Percentiles rank a stretch among this genome's conserved stretches.
Conservation (phyloP, 2,329 filamentous ascomycete species). For the Fusarium begoniae region DNA sequence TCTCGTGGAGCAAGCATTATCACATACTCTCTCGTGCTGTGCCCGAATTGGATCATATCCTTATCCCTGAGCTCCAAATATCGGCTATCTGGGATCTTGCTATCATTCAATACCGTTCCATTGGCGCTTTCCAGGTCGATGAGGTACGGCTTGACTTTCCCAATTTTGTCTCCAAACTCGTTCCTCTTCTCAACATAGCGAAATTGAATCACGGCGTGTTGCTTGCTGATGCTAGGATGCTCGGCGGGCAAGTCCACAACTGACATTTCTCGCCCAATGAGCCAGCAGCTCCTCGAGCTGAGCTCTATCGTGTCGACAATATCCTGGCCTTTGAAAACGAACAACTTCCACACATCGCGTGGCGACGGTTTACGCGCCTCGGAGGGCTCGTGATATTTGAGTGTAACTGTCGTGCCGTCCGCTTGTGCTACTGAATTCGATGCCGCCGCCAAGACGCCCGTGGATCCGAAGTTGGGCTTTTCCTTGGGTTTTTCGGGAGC, state of each 20-base stretch:
- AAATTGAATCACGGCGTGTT: slow-evolving; percentile 96
- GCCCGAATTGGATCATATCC: slow-evolving; percentile 88
- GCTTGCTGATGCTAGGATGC: slow-evolving; percentile 92
- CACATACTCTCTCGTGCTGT: slow-evolving; percentile 94
- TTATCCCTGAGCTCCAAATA: slow-evolving; percentile 89
- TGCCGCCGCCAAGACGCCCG: slow-evolving; percentile 85
- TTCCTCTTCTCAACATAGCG: slow-evolving; percentile 83
- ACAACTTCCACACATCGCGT: slow-evolving; percentile 85
- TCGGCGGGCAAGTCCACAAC: slow-evolving; percentile 87
- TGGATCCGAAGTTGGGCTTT: slow-evolving; percentile 85
- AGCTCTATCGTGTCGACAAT: slow-evolving; percentile 85
- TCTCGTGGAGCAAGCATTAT: slow-evolving; percentile 76
- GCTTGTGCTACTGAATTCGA: slow-evolving; percentile 80
- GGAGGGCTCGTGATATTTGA: slow-evolving; percentile 96
- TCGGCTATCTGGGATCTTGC: slow-evolving; percentile 75
- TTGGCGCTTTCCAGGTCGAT: slow-evolving; percentile 96
- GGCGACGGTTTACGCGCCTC: slow-evolving; percentile 89
- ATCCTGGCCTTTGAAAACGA: slow-evolving; percentile 87
- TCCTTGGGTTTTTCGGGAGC: slow-evolving; percentile 73
- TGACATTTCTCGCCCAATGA: slow-evolving; percentile 81
- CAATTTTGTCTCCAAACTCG: slow-evolving; percentile 85
- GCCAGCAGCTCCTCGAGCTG: slow-evolving; percentile 83
- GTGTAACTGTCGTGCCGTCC: slow-evolving; percentile 76
- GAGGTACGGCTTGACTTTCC: slow-evolving; percentile 84
- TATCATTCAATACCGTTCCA: slow-evolving; percentile 84